Percentiles rank a stretch among this genome's conserved stretches.
Conservation (phyloP, 2,329 filamentous ascomycete species). For the Exophiala calicioides region DNA sequence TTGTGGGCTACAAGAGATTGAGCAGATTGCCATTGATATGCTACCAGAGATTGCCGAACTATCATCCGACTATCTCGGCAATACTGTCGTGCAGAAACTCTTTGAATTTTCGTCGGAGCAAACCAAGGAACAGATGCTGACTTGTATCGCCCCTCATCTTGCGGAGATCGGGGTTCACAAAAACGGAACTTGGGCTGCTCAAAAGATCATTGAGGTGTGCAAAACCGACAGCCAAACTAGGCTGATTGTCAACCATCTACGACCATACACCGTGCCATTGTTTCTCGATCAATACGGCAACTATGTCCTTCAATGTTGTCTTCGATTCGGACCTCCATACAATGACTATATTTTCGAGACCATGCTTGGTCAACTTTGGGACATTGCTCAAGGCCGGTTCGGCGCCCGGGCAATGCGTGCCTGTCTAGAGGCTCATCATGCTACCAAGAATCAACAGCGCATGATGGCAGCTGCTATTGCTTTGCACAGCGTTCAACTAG, state of each 20-base stretch:
- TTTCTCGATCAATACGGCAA: constrained; percentile 99
- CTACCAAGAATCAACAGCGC: constrained; percentile 91
- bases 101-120: constrained; percentile 94
- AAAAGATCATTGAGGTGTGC: constrained; percentile 98
- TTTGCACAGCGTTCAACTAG: constrained; percentile 93
- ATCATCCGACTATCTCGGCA: constrained; percentile 92
- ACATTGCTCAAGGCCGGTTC: constrained; percentile 87
- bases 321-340: constrained; percentile 84
- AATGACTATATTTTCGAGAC: constrained; percentile 98
- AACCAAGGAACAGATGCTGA: constrained; percentile 87
- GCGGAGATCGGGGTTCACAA: constrained; percentile 98
- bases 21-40: constrained; percentile 90
- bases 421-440: constrained; percentile 92
- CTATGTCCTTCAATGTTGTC: constrained; percentile 94
- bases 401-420: constrained; percentile 95
- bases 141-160: constrained; percentile 83
- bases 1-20: constrained; percentile 81
- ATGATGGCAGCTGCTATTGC: constrained; percentile 93
- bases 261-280: constrained; percentile 82
- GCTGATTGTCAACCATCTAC: constrained; percentile 79
- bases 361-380: constrained; percentile 93
- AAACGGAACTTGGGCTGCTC: constrained; percentile 98
- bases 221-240: constrained; percentile 80
- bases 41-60: constrained; percentile 94
- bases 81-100: constrained; percentile 98